Base-by-base conservation (phyloP, 805 yeast genomes). In the Blastobotrys americana region DNA sequence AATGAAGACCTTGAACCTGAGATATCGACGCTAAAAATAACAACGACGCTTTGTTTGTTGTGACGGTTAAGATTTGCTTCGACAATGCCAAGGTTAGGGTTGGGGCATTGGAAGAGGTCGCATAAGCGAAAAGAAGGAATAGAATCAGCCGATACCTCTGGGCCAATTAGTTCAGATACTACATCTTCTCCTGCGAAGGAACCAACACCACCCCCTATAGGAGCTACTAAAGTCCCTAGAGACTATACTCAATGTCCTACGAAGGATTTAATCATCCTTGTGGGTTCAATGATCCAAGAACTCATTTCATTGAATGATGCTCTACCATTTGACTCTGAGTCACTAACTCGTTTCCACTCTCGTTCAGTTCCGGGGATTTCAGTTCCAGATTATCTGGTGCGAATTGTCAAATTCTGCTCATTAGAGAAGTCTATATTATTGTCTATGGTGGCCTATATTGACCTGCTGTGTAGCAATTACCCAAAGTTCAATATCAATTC, bases 311-410 rank as follows among this genome's bases (percentile, higher is more conserved):
- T 85, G 27, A 90, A 90, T 60, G 97, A 90, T 64, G 67, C 55
- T 22, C 55, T 56, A 19, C 68, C 71, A 34, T 65, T 60, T 46
- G 63, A 51, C 43, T 57, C 63, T 5, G 60, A 60, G 16, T 57
- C 61, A 22, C 71, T 93, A 42, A 90, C 98, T 1, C 69, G 97
- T 52, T 90, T 90, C 62, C 98, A 90, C 62, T 88, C 97, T 3
- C 73, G 97, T 50, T 80, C 90, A 0, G 95, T 97, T 3, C 97
- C 98, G 0, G 76, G 75, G 15, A 90, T 90, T 37, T 82, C 95
- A 4, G 77, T 88, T 13, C 76, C 74, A 52, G 84, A 84, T 44
- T 90, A 90, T 56, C 64, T 89, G 37, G 65, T 80, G 38, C 73
- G 97, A 54, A 68, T 90, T 39, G 74, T 90, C 5, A 82, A 84